Percentiles rank a stretch among this genome's conserved stretches.
Evolutionary conservation across 129 eudicot species (phyloP).

Genomic region (Flaveria brownii): DNA sequence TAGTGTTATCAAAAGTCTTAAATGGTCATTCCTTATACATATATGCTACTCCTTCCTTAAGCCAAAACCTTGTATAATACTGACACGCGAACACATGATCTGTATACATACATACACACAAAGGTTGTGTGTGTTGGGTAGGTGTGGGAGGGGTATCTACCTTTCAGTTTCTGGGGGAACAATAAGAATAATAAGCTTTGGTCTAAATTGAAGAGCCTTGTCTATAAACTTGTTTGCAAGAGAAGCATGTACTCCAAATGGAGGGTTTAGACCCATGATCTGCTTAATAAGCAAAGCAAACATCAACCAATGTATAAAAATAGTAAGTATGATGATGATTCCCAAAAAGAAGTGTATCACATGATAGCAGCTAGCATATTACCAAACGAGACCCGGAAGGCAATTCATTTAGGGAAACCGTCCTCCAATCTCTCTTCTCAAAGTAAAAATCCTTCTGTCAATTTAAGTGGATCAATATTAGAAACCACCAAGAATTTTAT

Average conservation of each 20-base stretch:
- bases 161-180: constrained; percentile 71
- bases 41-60: too few relatives aligned
- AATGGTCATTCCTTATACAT: too few relatives aligned
- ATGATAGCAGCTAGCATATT: constrained; percentile 17
- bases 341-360: not conserved
- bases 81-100: not conserved
- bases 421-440: constrained; percentile 81
- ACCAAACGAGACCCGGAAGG: constrained; percentile 74
- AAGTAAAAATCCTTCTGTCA: constrained; percentile 80
- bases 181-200: constrained; percentile 78
- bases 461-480: not conserved
- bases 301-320: not conserved
- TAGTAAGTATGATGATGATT: not conserved
- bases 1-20: too few relatives aligned
- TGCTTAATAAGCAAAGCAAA: constrained; percentile 27
- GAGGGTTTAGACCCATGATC: constrained; percentile 96
- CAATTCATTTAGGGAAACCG: constrained; percentile 55
- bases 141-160: too few relatives aligned
- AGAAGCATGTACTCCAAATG: constrained; percentile 63
- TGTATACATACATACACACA: not conserved
- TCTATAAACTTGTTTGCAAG: constrained; percentile 78
- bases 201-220: constrained; percentile 67
- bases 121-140: too few relatives aligned
- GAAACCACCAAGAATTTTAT: constrained; percentile 4
- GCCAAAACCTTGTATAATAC: not conserved